These are phyloP conservation scores for Plasmodium knowlesi DNA, from an alignment of 169 alveolate species.

Conservation along the genomic window DNA sequence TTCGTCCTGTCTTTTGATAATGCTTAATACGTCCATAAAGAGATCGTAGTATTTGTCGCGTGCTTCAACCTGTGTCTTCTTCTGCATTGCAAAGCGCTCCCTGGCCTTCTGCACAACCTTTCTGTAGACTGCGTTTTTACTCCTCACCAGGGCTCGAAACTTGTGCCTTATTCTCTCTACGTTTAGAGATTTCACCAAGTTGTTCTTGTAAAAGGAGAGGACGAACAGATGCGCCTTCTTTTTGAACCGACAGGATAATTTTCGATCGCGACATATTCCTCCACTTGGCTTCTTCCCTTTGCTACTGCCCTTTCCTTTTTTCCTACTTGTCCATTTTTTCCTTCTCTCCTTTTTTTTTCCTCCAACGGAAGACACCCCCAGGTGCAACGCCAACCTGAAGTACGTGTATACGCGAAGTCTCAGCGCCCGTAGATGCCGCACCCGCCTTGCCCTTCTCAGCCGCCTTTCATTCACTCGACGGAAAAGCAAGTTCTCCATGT, in stretches of 20 bases:
- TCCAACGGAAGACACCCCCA: not conserved
- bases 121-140: conserved; percentile 28
- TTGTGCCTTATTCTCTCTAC: conserved; percentile 26
- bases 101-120: conserved; percentile 24
- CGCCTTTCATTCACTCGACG: not conserved
- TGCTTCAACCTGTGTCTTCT: not conserved
- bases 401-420: conserved; percentile 1
- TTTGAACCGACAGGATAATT: not conserved
- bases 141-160: conserved; percentile 9
- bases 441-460: conserved; percentile 7
- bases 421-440: conserved; percentile 4
- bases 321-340: not conserved
- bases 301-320: not conserved
- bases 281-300: not conserved
- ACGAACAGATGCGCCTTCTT: not conserved
- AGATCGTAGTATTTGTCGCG: conserved; percentile 9
- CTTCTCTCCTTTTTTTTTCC: not conserved
- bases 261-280: not conserved
- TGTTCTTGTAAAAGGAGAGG: not conserved
- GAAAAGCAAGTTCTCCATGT: not conserved
- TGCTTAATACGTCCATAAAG: conserved; percentile 22
- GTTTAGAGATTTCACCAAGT: conserved; percentile 41
- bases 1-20: conserved; percentile 30
- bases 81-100: not conserved
- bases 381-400: not conserved